Conservation (phyloP, 2,329 filamentous ascomycete genomes). For the Fusarium sp. region DNA sequence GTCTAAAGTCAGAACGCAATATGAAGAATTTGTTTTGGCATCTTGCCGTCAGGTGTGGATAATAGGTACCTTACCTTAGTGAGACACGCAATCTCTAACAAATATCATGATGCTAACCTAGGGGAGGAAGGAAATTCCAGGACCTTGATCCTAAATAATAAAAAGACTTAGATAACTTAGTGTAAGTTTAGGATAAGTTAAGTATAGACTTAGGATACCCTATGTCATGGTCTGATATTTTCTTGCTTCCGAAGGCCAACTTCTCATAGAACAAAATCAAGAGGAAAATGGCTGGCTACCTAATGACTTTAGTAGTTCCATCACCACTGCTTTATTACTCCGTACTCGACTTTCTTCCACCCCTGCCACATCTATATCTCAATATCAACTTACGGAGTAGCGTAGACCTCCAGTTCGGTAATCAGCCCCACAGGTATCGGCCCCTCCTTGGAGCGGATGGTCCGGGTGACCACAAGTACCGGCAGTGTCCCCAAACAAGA, state of each 20-base stretch:
- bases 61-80: too few species aligned
- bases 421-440: constrained; percentile 14
- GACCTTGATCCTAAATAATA: too few species aligned
- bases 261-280: neutral
- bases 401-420: constrained; percentile 2
- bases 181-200: too few species aligned
- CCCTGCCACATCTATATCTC: neutral
- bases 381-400: neutral
- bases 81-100: neutral
- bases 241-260: too few species aligned
- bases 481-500: constrained; percentile 9
- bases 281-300: neutral
- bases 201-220: too few species aligned
- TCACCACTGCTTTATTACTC: neutral
- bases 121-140: too few species aligned
- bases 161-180: too few species aligned
- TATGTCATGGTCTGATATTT: too few species aligned
- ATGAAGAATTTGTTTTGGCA: neutral
- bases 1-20: neutral
- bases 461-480: constrained; percentile 17
- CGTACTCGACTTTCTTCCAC: neutral
- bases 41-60: neutral
- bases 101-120: neutral
- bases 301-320: neutral
- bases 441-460: neutral